These are phyloP conservation scores for Sporothrix mexicana DNA, from an alignment of 2,329 filamentous ascomycete species.

Conservation along the genomic window DNA sequence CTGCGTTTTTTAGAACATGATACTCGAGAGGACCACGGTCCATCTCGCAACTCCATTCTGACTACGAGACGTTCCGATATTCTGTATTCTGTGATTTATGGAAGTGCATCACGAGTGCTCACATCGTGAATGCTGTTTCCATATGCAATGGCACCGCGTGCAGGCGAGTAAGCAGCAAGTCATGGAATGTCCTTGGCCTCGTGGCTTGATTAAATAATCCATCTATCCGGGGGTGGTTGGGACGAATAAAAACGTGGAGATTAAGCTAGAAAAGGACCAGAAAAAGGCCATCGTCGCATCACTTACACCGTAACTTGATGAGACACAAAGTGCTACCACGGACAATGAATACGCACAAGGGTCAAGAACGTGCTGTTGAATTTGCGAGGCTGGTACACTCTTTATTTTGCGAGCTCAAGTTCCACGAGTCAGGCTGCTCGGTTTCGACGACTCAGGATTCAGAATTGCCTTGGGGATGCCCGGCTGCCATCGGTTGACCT, in stretches of 20 bases:
- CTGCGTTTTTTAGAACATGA: neutral
- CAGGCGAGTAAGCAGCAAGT: neutral
- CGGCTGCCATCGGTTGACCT: slow-evolving; percentile 18
- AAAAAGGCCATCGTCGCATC: neutral
- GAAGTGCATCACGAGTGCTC: neutral
- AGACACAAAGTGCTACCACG: neutral
- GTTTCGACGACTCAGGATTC: neutral
- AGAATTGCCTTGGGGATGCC: neutral
- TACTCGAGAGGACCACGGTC: slow-evolving; percentile 4
- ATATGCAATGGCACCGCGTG: neutral
- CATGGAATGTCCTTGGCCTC: neutral
- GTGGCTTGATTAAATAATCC: neutral
- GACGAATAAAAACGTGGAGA: no score
- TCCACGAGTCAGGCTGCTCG: neutral
- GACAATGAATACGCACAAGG: slow-evolving; percentile 19
- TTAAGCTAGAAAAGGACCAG: neutral
- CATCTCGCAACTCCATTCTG: slow-evolving; percentile 24
- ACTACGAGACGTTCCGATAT: neutral
- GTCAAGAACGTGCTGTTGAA: neutral
- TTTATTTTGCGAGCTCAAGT: no score
- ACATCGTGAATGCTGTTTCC: neutral
- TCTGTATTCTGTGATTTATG: neutral
- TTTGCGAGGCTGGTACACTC: slow-evolving; percentile 1
- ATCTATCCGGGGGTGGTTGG: no score
- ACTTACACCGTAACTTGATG: neutral